Conservation (phyloP, 345 rosid genomes). For the Salix arbutifolia region DNA sequence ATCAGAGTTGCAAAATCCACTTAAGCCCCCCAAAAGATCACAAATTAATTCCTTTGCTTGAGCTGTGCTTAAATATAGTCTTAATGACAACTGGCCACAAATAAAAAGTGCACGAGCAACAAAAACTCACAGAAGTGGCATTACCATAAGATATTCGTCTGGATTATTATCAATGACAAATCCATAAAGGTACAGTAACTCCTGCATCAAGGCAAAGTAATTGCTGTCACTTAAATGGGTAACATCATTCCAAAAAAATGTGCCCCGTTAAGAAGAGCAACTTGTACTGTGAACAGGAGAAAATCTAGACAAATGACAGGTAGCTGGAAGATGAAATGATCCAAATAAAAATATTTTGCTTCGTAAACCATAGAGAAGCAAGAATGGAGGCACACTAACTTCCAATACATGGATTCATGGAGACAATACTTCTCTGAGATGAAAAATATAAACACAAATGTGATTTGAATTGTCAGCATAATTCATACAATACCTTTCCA, state of each 20-base stretch:
- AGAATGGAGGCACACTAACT: no score
- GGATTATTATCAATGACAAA: conserved; percentile 80
- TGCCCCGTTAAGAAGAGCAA: not conserved
- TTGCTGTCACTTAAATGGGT: not conserved
- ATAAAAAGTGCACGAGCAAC: conserved; percentile 1
- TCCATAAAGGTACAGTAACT: conserved; percentile 86
- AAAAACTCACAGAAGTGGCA: conserved; percentile 2
- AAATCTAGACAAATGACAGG: not conserved
- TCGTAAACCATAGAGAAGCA: no score
- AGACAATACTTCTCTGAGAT: no score
- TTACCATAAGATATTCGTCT: conserved; percentile 92
- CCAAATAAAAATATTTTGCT: not conserved
- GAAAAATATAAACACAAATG: no score
- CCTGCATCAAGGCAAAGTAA: conserved; percentile 44
- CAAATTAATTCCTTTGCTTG: not conserved
- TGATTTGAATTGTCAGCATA: no score
- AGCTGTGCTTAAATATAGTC: not conserved
- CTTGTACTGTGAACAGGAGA: not conserved
- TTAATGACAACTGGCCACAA: not conserved
- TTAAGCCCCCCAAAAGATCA: not conserved
- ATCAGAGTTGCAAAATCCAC: not conserved
- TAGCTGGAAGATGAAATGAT: not conserved
- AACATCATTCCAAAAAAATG: not conserved
- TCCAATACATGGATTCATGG: no score
- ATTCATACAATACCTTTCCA: no score